Evolutionary conservation across 2,329 filamentous ascomycete species (phyloP), one percentile per base, ranked within the genome.

Genomic region (Cryphonectria radicalis): DNA sequence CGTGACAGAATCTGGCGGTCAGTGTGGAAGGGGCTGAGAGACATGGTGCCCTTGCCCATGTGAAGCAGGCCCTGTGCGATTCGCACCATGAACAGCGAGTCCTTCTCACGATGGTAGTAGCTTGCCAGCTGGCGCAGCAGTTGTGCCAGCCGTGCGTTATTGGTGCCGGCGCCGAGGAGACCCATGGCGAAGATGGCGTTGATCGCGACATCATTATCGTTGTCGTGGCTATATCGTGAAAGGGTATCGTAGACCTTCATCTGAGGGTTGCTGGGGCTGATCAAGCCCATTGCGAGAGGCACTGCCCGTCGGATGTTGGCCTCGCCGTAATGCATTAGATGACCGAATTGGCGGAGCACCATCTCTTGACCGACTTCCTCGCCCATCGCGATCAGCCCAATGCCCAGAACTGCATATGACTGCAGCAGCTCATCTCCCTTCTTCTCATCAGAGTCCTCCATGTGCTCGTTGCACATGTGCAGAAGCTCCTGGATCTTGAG

Each of bases 161-260:
- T 99, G 69, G 96, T 99, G 77, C 96, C 96, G 2, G 96, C 96
- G 77, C 96, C 96, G 53, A 97, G 88, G 72, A 99, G 91, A 82
- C 96, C 96, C 96, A 99, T 99, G 76, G 96, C 95, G 79, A 99
- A 99, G 79, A 99, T 99, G 78, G 96, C 94, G 79, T 98, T 99
- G 82, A 99, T 93, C 55, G 96, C 96, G 63, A 99, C 96, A 78
- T 99, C 96, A 74, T 95, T 97, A 83, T 99, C 96, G 76, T 96
- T 99, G 84, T 99, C 96, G 88, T 99, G 96, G 74, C 93, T 97
- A 87, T 99, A 99, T 79, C 96, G 89, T 67, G 96, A 99, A 14
- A 99, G 86, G 0, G 96, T 99, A 81, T 99, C 96, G 84, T 99
- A 99, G 64, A 99, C 93, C 87, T 98, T 99, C 95, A 99, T 99